These are phyloP conservation scores for Salvia miltiorrhiza DNA, from an alignment of 257 asterid genomes.

Conservation along the genomic window DNA sequence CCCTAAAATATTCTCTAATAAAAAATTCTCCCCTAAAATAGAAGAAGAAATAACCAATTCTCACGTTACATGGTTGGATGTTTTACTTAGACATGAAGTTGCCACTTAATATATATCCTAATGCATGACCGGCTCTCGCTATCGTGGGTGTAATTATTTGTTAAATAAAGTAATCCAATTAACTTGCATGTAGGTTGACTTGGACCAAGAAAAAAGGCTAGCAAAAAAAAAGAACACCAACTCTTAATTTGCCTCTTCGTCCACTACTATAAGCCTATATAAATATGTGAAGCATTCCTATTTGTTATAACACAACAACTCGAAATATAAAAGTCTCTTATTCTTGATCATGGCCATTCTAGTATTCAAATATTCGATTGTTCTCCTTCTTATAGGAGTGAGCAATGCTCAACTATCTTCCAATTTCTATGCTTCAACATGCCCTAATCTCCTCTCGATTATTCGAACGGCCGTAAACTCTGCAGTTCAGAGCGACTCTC, in stretches of 20 bases:
- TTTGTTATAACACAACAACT: conserved; percentile 9
- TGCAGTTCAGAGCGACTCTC: conserved; percentile 40
- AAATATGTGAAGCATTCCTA: conserved; percentile 27
- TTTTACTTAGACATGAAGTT: background rate
- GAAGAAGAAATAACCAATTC: background rate
- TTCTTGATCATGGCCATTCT: conserved; percentile 11
- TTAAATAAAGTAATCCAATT: background rate
- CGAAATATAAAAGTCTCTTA: background rate
- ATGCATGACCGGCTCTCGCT: background rate
- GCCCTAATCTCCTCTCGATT: conserved; percentile 45
- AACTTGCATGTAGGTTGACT: conserved; percentile 16
- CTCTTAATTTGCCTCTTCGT: background rate
- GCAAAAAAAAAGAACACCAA: background rate
- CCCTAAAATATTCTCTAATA: too few relatives aligned
- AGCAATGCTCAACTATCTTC: conserved; percentile 48
- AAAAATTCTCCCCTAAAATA: background rate
- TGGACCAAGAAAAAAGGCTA: background rate
- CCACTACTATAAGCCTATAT: too few relatives aligned
- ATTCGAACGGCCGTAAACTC: conserved; percentile 39
- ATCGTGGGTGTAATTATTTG: background rate
- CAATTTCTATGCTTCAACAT: conserved; percentile 47
- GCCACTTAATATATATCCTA: background rate
- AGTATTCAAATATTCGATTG: background rate
- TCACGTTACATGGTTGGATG: background rate
- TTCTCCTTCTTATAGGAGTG: conserved; percentile 32